These are phyloP conservation scores for Polytrichum formosum DNA, from an alignment of 225 moss, liverwort and hornwort genomes.

Conservation along the genomic window DNA sequence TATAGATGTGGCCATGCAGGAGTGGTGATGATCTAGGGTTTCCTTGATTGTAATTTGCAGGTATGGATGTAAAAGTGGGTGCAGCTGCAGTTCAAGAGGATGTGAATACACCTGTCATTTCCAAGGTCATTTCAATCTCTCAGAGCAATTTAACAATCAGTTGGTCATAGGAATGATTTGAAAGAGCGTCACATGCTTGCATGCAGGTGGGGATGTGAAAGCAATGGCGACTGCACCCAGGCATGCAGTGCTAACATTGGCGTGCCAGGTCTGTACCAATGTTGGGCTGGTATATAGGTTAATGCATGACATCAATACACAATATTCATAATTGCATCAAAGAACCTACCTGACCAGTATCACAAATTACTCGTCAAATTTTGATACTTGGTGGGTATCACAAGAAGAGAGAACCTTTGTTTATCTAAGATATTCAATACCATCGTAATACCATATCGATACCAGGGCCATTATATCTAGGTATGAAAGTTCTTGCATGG, in stretches of 20 bases:
- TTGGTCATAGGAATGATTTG: conserved; percentile 11
- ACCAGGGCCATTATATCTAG: no score
- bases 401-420: conserved; percentile 1
- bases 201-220: conserved; percentile 97
- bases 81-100: conserved; percentile 88
- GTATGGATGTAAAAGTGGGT: conserved; percentile 99
- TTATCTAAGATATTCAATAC: no score
- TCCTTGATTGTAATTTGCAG: conserved; percentile 55
- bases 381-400: no score
- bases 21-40: conserved; percentile 22
- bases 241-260: conserved; percentile 33
- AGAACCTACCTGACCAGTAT: no score
- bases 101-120: conserved; percentile 40
- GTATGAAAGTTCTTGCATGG: no score
- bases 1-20: conserved; percentile 2
- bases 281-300: no score
- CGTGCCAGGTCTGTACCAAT: conserved; percentile 41
- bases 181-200: conserved; percentile 20
- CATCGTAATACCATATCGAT: no score
- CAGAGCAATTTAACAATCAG: conserved; percentile 2
- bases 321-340: no score
- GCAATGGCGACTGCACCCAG: conserved; percentile 48
- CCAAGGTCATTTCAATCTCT: conserved; percentile 32
- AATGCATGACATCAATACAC: no score
- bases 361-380: no score